phyloP scores from a whole-genome alignment of 1,284 basidiomycete genomes.

The Phellinidium pouzarii region DNA sequence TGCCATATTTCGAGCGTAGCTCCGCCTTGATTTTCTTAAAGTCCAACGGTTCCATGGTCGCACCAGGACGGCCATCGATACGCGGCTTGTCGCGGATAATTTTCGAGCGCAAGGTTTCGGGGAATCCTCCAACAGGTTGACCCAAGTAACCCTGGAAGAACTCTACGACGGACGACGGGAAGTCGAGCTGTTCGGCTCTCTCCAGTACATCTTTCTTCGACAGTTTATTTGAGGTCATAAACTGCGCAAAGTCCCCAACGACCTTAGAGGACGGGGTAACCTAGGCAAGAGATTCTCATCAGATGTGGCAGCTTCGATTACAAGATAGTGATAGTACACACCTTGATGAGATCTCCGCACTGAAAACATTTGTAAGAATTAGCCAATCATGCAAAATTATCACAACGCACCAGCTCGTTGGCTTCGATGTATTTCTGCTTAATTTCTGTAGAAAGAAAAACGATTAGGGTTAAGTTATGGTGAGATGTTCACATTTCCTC shows the following conservation, averaged over 20 bases:
- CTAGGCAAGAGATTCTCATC: too few species aligned
- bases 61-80: slow-evolving; percentile 91
- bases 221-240: slow-evolving; percentile 96
- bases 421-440: slow-evolving; percentile 99
- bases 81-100: slow-evolving; percentile 92
- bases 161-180: slow-evolving; percentile 94
- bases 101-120: slow-evolving; percentile 87
- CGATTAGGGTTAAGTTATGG: slow-evolving; percentile 17
- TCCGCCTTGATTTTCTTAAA: slow-evolving; percentile 96
- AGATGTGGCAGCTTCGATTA: too few species aligned
- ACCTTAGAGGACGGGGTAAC: slow-evolving; percentile 99
- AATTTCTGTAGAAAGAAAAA: slow-evolving; percentile 58
- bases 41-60: slow-evolving; percentile 81
- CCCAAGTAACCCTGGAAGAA: slow-evolving; percentile 99
- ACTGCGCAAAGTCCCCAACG: slow-evolving; percentile 98
- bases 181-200: slow-evolving; percentile 87
- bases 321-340: too few species aligned
- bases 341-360: slow-evolving; percentile 98
- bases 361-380: slow-evolving; percentile 27
- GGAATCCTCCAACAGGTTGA: slow-evolving; percentile 96
- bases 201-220: slow-evolving; percentile 82
- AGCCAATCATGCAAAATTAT: neutral
- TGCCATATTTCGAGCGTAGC: slow-evolving; percentile 89
- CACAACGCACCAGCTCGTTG: slow-evolving; percentile 70
- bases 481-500: slow-evolving; percentile 15